Evolutionary conservation across 2,329 filamentous ascomycete species (phyloP), one percentile per base, ranked within the genome.

Genomic region (Verticillium nonalfalfae): DNA sequence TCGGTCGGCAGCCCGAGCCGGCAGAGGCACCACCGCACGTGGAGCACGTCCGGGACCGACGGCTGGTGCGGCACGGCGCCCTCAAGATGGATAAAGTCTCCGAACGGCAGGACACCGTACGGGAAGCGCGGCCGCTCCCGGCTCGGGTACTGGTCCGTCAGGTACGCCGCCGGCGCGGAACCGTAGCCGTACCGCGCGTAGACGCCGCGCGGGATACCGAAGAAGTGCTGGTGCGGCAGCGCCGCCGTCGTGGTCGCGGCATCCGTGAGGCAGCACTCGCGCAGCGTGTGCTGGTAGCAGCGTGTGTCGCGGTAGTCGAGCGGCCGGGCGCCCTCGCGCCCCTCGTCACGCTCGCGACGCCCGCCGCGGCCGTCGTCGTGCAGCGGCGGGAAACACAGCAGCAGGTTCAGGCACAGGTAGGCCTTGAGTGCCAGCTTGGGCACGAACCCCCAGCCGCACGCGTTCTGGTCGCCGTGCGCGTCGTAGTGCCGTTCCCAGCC

Each of bases 361-460:
- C n/a, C n/a, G n/a, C n/a, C n/a, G n/a, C n/a, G n/a, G n/a, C 58
- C 50, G 1, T 33, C 14, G 21, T 60, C 58, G 61, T 65, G 65
- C 7, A 59, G 62, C 13, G 64, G 56, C 1, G 66, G 67, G 26
- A 61, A 62, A 35, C 57, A 63, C 57, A 59, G 59, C 6, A 68
- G 50, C 1, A 71, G 36, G 26, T 71, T 70, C 9, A 71, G 64
- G 10, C 56, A 21, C 15, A 71, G 31, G 34, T 70, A 70, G 0
- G 64, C 60, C 18, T 60, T 57, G 40, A 70, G 56, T 1, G 69
- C 67, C 4, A 26, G 33, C 21, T 39, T 35, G 56, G 57, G 63
- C 11, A 68, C 18, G 6, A 21, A 35, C 15, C 61, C 45, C 69
- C 67, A 69, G 14, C 68, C 69, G 15, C 55, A 57, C 7, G 10